Percentiles rank a stretch among this genome's conserved stretches.
Evolutionary conservation across 2,329 filamentous ascomycete genomes (phyloP).

Genomic region (Metarhizium robertsii): DNA sequence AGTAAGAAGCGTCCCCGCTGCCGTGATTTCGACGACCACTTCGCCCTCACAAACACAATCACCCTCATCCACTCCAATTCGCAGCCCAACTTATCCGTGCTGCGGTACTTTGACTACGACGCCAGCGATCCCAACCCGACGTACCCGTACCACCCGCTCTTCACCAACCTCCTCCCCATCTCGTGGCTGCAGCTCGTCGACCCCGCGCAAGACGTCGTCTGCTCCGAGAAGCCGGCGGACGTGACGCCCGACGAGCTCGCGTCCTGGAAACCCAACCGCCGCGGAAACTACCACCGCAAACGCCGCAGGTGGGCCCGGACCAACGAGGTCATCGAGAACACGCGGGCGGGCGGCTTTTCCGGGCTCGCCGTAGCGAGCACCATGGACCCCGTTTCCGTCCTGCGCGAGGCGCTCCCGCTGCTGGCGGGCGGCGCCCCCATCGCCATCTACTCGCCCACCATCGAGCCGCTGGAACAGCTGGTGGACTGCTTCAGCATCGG

Average conservation of each 20-base stretch:
- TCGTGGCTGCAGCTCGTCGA: slow-evolving; percentile 88
- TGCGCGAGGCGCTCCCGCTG: slow-evolving; percentile 68
- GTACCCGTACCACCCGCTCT: slow-evolving; percentile 64
- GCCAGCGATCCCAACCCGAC: slow-evolving; percentile 49
- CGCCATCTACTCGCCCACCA: slow-evolving; percentile 72
- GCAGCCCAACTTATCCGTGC: slow-evolving; percentile 77
- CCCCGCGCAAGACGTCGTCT: slow-evolving; percentile 65
- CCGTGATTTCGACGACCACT: slow-evolving; percentile 54
- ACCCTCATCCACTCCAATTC: slow-evolving; percentile 74
- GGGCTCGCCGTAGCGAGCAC: slow-evolving; percentile 73
- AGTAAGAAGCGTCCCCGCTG: slow-evolving; percentile 20
- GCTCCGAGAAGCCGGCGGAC: slow-evolving; percentile 53
- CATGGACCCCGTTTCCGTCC: slow-evolving; percentile 71
- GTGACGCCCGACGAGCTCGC: slow-evolving; percentile 53
- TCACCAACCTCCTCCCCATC: slow-evolving; percentile 70
- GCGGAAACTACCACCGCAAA: slow-evolving; percentile 84
- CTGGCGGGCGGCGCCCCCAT: slow-evolving; percentile 76
- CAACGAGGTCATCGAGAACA: slow-evolving; percentile 62
- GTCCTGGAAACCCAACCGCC: slow-evolving; percentile 69
- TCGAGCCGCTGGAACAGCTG: slow-evolving; percentile 69
- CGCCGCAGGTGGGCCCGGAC: slow-evolving; percentile 70
- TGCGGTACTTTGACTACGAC: slow-evolving; percentile 88
- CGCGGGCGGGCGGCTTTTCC: slow-evolving; percentile 67
- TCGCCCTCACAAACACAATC: slow-evolving; percentile 62
- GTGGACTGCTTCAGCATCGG: slow-evolving; percentile 79